Evolutionary conservation across 805 yeast genomes (phyloP).

Genomic region (Metschnikowia dekortorum): DNA sequence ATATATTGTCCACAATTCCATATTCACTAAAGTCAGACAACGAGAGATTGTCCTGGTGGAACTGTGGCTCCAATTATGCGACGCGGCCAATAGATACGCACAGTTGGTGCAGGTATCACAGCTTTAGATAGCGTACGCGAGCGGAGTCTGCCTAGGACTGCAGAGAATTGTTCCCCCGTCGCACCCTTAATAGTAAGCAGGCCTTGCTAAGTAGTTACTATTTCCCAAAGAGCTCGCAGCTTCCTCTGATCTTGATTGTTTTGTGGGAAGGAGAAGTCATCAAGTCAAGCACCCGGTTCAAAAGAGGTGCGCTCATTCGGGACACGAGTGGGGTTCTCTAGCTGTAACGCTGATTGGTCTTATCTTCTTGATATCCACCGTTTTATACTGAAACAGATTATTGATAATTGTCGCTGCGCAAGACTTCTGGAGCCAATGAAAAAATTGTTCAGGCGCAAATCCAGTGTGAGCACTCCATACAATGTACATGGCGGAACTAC

Average conservation of each 20-base stretch:
- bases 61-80: not conserved
- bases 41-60: not conserved
- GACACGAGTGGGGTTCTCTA: not conserved
- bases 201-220: not conserved
- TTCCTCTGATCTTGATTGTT: not conserved
- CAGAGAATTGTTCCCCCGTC: not conserved
- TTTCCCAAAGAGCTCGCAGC: not conserved
- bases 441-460: slow-evolving; percentile 9
- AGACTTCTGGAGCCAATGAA: not conserved
- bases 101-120: not conserved
- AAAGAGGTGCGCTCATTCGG: not conserved
- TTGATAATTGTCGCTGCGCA: too few species aligned
- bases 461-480: not conserved
- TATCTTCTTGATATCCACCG: not conserved
- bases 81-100: not conserved
- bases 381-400: not conserved
- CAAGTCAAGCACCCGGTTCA: too few species aligned
- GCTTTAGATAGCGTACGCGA: not conserved
- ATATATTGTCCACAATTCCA: too few species aligned
- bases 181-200: not conserved
- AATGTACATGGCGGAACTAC: not conserved
- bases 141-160: not conserved
- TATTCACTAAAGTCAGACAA: too few species aligned
- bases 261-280: too few species aligned
- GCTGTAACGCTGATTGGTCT: not conserved